Base-by-base conservation (phyloP, 2,329 filamentous ascomycete genomes). In the Neofusicoccum umdonicola region DNA sequence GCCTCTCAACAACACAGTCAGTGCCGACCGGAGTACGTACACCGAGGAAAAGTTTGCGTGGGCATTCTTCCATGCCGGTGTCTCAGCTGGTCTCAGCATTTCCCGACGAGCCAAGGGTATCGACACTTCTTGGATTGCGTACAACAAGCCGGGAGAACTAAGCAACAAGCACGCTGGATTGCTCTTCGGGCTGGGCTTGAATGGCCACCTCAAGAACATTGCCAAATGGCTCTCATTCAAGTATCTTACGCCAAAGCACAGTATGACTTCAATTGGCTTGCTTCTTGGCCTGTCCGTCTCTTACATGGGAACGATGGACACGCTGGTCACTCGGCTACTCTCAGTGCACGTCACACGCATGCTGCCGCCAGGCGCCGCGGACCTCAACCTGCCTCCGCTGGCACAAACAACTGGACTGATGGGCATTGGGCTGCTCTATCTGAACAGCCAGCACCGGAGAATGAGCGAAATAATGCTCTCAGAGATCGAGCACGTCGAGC, bases 391-490 rank as follows among this genome's bases (percentile, higher is more conserved):
- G 1, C 97, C 94, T 2, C 91, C 93, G 3, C 83, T 96, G 17
- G 97, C 94, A 0, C 95, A 99, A 76, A 98, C 95, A 0, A 95
- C 94, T 1, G 95, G 93, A 19, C 90, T 99, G 47, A 96, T 99
- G 92, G 95, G 95, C 1, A 97, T 99, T 69, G 95, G 95, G 0
- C 80, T 99, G 45, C 82, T 99, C 1, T 99, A 98, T 77, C 96
- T 90, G 78, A 90, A 93, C 74, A 97, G 93, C 34, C 94, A 98
- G 72, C 96, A 99, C 78, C 90, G 96, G 35, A 89, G 96, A 42
- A 99, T 99, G 95, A 98, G 93, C 73, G 95, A 99, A 76, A 92
- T 98, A 17, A 97, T 99, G 92, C 87, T 99, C 58, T 98, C 94
- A 0, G 95, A 99, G 75, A 95, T 99, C 66, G 93, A 97, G 74